These are phyloP conservation scores for Penicillium griseofulvum DNA, from an alignment of 2,329 filamentous ascomycete species.

Conservation along the genomic window DNA sequence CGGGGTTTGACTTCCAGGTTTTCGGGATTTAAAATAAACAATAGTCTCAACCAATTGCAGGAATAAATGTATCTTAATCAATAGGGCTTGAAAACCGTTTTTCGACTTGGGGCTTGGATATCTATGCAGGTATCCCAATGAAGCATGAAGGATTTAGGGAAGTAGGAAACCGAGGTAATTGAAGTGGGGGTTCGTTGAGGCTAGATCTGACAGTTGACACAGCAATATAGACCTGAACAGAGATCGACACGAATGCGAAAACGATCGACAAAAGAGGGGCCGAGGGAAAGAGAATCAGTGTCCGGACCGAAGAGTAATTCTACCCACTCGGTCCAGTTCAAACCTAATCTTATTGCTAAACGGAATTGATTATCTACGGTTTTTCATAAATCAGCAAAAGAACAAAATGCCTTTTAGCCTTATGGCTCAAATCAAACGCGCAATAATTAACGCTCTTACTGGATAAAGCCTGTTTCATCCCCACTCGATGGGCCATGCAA, in stretches of 20 bases:
- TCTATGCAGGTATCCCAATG: conserved; percentile 9
- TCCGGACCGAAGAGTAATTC: conserved; percentile 4
- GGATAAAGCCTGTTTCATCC: background rate
- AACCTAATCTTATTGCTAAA: background rate
- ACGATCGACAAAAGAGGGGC: conserved; percentile 3
- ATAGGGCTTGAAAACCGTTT: conserved; percentile 6
- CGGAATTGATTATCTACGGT: background rate
- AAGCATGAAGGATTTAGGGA: background rate
- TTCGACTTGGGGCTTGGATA: conserved; percentile 1
- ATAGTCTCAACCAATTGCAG: background rate
- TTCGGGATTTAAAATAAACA: background rate
- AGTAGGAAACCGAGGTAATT: background rate
- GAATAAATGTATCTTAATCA: background rate
- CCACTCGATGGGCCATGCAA: background rate
- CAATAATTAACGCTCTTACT: background rate
- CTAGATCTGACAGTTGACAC: conserved; percentile 11
- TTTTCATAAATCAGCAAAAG: conserved; percentile 3
- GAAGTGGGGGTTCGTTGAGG: background rate
- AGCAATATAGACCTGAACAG: background rate
- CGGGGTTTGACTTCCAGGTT: background rate
- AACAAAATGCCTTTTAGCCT: background rate
- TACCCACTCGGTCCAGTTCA: background rate
- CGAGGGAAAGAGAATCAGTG: background rate
- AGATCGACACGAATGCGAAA: background rate
- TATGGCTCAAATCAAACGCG: conserved; percentile 5